These are phyloP conservation scores for Porogramme epimiltina DNA, from an alignment of 1,284 basidiomycete genomes.

Conservation along the genomic window DNA sequence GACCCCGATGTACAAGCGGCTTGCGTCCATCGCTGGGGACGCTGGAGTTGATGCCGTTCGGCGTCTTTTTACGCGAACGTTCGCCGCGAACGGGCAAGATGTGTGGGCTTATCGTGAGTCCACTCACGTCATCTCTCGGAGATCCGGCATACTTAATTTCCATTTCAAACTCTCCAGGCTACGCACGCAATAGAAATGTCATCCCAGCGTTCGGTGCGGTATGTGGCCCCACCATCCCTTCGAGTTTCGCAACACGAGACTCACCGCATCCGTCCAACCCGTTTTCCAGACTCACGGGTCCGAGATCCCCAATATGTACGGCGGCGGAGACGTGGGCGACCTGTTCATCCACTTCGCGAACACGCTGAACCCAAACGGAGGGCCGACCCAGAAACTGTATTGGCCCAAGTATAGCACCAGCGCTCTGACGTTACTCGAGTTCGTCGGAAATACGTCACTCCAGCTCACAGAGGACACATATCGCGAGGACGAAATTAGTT, in stretches of 20 bases:
- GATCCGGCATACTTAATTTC: conserved; percentile 39
- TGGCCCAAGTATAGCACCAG: neutral
- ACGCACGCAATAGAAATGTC: neutral
- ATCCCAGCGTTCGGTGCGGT: neutral
- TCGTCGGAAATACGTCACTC: neutral
- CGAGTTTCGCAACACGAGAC: too few species aligned
- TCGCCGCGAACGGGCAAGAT: conserved; percentile 39
- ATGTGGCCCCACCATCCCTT: neutral
- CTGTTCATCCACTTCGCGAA: conserved; percentile 17
- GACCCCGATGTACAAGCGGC: conserved; percentile 51
- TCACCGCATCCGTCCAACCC: conserved; percentile 14
- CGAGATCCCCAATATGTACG: conserved; percentile 12
- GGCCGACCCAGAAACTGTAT: neutral
- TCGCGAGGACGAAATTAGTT: neutral
- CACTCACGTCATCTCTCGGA: conserved; percentile 45
- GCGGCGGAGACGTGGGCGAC: conserved; percentile 13
- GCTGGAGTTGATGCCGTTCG: conserved; percentile 50
- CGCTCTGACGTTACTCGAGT: conserved; percentile 1
- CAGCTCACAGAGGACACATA: conserved; percentile 3
- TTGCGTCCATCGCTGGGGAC: conserved; percentile 54
- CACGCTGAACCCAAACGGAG: conserved; percentile 16
- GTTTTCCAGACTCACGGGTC: conserved; percentile 11
- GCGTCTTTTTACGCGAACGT: conserved; percentile 19
- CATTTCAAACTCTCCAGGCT: neutral
- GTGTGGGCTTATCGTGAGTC: conserved; percentile 48